These are phyloP conservation scores for Aphanomyces euteiches DNA, from an alignment of 352 stramenopile genomes.

Conservation along the genomic window DNA sequence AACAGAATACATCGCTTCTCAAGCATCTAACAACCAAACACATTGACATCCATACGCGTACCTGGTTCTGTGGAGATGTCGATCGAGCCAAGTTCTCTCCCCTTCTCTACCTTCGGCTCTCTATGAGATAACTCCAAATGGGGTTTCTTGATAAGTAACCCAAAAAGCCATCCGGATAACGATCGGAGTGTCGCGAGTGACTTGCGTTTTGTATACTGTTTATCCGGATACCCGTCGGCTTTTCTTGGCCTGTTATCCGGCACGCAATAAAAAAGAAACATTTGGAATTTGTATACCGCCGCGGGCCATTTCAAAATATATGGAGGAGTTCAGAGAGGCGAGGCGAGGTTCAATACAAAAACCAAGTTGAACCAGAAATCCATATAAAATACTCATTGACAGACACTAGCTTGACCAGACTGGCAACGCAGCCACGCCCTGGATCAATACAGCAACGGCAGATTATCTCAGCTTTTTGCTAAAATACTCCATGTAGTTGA, in stretches of 20 bases:
- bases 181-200: neutral
- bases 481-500: too few species aligned
- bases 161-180: conserved; percentile 6
- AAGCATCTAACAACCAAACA: neutral
- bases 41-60: neutral
- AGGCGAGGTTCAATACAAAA: neutral
- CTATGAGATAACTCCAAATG: conserved; percentile 24
- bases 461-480: too few species aligned
- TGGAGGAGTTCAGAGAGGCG: conserved; percentile 4
- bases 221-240: conserved; percentile 1
- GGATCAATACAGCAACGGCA: too few species aligned
- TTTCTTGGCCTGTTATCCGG: neutral
- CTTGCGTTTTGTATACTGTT: neutral
- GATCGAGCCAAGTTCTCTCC: conserved; percentile 6
- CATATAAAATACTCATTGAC: neutral
- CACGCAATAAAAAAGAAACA: neutral
- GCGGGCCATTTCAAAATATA: neutral
- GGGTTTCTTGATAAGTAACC: conserved; percentile 25
- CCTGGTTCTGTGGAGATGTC: neutral
- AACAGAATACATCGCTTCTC: neutral
- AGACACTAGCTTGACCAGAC: neutral
- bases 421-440: neutral
- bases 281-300: neutral
- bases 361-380: neutral
- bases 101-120: conserved; percentile 9